Evolutionary conservation across 1,284 basidiomycete species (phyloP).

Genomic region (Rhodotorula sp.): DNA sequence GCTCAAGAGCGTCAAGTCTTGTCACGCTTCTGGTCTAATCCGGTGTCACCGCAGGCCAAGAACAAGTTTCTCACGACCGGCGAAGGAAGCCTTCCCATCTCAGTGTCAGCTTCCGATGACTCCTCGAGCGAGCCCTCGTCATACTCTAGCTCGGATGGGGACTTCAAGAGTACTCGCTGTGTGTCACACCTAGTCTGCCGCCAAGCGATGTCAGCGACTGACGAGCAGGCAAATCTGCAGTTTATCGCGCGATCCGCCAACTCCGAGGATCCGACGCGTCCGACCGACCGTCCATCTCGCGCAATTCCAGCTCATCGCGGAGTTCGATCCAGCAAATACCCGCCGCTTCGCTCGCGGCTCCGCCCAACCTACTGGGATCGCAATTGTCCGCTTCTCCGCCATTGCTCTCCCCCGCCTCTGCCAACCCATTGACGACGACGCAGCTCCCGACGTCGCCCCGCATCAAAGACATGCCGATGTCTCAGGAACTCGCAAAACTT

Average conservation of each 20-base stretch:
- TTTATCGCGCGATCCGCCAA: slow-evolving; percentile 31
- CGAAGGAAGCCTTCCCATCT: slow-evolving; percentile 19
- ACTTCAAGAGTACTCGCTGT: slow-evolving; percentile 38
- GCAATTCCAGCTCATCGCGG: slow-evolving; percentile 4
- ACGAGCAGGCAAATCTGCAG: neutral
- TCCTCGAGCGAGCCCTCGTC: slow-evolving; percentile 36
- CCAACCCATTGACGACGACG: slow-evolving; percentile 6
- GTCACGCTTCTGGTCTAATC: too few relatives aligned
- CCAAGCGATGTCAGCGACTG: too few relatives aligned
- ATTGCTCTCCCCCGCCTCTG: neutral
- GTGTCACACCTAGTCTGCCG: neutral
- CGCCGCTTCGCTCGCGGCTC: neutral
- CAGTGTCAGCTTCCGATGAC: slow-evolving; percentile 18
- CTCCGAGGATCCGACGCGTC: slow-evolving; percentile 12
- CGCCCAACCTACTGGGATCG: slow-evolving; percentile 2
- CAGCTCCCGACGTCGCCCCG: neutral
- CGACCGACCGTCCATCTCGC: slow-evolving; percentile 5
- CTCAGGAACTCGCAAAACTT: slow-evolving; percentile 67
- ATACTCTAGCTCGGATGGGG: slow-evolving; percentile 43
- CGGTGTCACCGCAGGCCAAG: slow-evolving; percentile 25
- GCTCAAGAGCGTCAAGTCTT: neutral
- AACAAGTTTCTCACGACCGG: slow-evolving; percentile 33
- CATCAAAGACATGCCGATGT: slow-evolving; percentile 56
- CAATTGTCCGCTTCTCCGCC: slow-evolving; percentile 24
- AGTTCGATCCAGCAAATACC: neutral